These are phyloP conservation scores for Rhizopogon vesiculosus DNA, from an alignment of 768 basidiomycete genomes.

Conservation along the genomic window DNA sequence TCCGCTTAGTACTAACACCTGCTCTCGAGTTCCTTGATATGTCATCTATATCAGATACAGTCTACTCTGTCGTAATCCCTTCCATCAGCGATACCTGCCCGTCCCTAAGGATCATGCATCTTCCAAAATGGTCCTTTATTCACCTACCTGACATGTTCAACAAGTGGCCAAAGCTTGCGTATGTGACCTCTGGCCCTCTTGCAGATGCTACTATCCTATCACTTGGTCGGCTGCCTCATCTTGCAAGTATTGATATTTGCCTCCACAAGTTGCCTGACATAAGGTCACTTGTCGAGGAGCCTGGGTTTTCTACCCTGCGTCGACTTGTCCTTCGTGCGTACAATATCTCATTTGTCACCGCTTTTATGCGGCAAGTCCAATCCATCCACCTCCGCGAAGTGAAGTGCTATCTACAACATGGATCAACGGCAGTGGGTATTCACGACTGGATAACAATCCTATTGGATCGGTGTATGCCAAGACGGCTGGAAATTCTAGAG, in stretches of 20 bases:
- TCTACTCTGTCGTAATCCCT: not conserved
- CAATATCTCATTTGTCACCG: not conserved
- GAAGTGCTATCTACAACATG: not conserved
- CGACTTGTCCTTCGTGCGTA: constrained; percentile 1
- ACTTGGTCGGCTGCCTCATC: not conserved
- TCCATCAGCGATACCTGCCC: not conserved
- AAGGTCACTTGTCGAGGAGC: not conserved
- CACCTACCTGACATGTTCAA: not conserved
- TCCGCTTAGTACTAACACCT: not conserved
- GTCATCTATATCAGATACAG: not conserved
- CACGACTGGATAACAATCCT: not conserved
- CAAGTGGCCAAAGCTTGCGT: constrained; percentile 1
- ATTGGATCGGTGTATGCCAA: not conserved
- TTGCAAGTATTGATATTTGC: constrained; percentile 1
- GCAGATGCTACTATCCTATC: not conserved
- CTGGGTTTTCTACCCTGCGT: not conserved
- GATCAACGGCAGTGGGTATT: not conserved
- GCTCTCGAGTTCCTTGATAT: constrained; percentile 2
- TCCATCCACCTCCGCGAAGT: not conserved
- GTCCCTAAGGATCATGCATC: constrained; percentile 1
- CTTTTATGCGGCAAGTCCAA: not conserved
- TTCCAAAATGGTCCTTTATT: constrained; percentile 1
- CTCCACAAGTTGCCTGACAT: constrained; percentile 1
- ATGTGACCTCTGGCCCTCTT: not conserved
- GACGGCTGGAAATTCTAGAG: not conserved